phyloP scores from a whole-genome alignment of 1,284 basidiomycete species.

The Exobasidium rhododendri region DNA sequence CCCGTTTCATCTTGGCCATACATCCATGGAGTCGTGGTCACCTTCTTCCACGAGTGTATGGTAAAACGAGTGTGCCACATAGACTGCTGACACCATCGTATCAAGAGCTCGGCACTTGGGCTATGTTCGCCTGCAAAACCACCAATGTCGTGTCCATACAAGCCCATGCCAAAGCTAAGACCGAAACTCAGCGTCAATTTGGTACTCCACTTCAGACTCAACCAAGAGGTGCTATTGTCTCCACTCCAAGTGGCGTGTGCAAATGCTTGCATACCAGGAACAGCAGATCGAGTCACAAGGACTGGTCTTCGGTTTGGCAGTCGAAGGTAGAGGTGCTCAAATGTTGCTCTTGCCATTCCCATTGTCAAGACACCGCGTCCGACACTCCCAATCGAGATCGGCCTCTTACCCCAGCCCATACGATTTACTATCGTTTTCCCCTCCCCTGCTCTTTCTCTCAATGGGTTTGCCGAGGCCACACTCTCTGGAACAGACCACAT shows the following conservation, averaged over 20 bases:
- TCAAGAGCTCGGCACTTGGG: slow-evolving; percentile 24
- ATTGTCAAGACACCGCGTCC: slow-evolving; percentile 25
- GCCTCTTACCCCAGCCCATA: slow-evolving; percentile 11
- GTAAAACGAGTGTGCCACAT: slow-evolving; percentile 28
- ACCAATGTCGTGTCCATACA: slow-evolving; percentile 32
- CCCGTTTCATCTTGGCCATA: slow-evolving; percentile 17
- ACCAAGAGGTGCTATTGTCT: slow-evolving; percentile 31
- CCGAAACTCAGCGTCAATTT: slow-evolving; percentile 23
- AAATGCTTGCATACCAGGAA: slow-evolving; percentile 28
- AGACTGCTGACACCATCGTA: slow-evolving; percentile 30
- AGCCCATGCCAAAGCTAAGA: slow-evolving; percentile 22
- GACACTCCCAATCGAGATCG: slow-evolving; percentile 16
- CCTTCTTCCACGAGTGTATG: slow-evolving; percentile 27
- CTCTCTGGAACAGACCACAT: slow-evolving; percentile 13
- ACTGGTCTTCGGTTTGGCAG: slow-evolving; percentile 19
- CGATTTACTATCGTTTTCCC: neutral
- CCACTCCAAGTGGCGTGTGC: slow-evolving; percentile 29
- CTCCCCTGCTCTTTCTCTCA: neutral
- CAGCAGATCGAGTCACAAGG: slow-evolving; percentile 25
- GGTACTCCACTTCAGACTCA: slow-evolving; percentile 24
- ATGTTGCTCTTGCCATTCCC: slow-evolving; percentile 29
- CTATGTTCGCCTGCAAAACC: slow-evolving; percentile 29
- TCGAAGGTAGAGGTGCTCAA: neutral
- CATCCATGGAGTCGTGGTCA: slow-evolving; percentile 33
- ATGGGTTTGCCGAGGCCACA: neutral